These are phyloP conservation scores for Chrysopogon serrulatus DNA, from an alignment of 176 grass and related monocot species.

Conservation along the genomic window DNA sequence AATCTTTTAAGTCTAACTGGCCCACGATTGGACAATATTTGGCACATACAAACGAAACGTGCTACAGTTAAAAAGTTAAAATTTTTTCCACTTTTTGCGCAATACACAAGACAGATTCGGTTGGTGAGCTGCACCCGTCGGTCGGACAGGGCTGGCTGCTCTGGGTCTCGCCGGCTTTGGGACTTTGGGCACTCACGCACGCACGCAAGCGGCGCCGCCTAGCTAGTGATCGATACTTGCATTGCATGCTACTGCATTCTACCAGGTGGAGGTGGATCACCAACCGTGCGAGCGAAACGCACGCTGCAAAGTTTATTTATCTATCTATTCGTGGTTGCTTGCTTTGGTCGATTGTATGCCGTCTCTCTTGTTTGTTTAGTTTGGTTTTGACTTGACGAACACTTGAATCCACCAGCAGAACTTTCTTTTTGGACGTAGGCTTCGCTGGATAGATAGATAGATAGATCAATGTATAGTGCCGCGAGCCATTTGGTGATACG, in stretches of 20 bases:
- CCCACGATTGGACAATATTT: no score
- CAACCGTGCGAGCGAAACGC: not conserved
- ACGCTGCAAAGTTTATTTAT: not conserved
- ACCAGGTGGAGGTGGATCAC: conserved; percentile 1
- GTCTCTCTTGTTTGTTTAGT: no score
- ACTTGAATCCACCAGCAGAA: not conserved
- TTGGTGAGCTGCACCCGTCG: conserved; percentile 24
- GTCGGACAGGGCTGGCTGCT: no score
- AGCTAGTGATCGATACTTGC: conserved; percentile 34
- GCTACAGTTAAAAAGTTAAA: no score
- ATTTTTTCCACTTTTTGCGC: no score
- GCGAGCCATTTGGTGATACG: no score
- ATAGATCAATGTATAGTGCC: not conserved
- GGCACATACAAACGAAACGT: no score
- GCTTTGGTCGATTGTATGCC: not conserved
- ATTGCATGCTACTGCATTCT: conserved; percentile 49
- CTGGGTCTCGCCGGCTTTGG: no score
- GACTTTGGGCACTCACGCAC: not conserved
- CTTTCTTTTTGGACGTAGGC: not conserved
- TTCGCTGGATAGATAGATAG: not conserved
- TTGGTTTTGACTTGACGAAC: conserved; percentile 13
- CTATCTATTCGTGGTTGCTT: no score
- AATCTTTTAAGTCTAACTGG: no score
- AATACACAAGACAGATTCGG: no score
- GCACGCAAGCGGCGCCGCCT: no score